Evolutionary conservation across 345 rosid species (phyloP).

Genomic region (Euphorbia lathyris): DNA sequence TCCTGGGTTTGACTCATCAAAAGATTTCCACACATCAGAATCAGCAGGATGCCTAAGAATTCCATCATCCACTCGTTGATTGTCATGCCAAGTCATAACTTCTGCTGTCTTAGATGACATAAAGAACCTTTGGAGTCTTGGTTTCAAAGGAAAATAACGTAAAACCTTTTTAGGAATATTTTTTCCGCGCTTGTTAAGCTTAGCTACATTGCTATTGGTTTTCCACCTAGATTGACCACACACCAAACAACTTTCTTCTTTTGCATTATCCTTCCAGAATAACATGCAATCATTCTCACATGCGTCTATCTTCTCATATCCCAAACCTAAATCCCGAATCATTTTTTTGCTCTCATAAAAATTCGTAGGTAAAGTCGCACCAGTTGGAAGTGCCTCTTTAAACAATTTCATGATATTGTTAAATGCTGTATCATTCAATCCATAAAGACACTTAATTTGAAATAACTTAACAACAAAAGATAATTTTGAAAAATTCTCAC

Average conservation of each 20-base stretch:
- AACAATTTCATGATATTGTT: not conserved
- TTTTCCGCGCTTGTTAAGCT: not conserved
- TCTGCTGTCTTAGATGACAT: not conserved
- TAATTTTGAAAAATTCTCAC: not conserved
- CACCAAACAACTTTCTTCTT: not conserved
- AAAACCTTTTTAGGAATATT: not conserved
- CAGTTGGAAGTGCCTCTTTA: not conserved
- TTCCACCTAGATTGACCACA: not conserved
- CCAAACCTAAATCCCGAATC: no score
- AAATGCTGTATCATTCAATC: not conserved
- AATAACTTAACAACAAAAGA: not conserved
- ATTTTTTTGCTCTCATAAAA: no score
- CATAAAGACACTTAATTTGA: slow-evolving; percentile 3
- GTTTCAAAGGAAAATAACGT: not conserved
- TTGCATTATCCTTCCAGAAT: no score
- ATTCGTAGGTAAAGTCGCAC: not conserved
- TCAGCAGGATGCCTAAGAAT: not conserved
- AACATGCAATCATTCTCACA: no score
- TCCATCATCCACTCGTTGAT: not conserved
- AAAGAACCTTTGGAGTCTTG: not conserved
- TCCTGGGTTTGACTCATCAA: not conserved
- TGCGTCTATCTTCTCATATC: no score
- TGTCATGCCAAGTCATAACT: not conserved
- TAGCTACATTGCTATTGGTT: no score
- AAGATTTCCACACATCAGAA: not conserved